Evolutionary conservation across 164 flowering plant genomes (phyloP), one percentile per base, ranked within the genome.

Genomic region (Santalum album): DNA sequence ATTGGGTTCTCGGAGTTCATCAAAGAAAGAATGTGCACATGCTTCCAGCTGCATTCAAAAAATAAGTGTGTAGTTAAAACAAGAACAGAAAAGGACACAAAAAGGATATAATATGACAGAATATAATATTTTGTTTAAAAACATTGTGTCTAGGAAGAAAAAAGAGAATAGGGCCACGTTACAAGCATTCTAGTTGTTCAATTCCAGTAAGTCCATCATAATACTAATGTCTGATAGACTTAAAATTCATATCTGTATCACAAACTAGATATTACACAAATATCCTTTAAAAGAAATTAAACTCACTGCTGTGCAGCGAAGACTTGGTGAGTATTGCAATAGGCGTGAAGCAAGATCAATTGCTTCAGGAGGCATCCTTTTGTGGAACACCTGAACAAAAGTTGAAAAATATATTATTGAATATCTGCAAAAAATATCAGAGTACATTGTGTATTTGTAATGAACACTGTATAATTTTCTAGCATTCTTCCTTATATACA

Each of bases 311-410:
- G 25, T n/a, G 50, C 50, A 46, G 18, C 50, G 50, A 46, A 20
- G 25, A 46, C 25, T 46, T 20, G 50, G 50, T 46, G 50, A 46
- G 50, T 46, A 46, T 16, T 46, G 50, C 50, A 46, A 46, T 20
- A 46, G 50, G 5, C 50, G 21, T 46, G 50, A 46, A 6, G 23
- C 50, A 46, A 46, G 50, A 46, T 46, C 50, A 19, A 46, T 46
- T 20, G 50, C 50, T 46, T 46, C 50, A 46, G 50, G 50, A 46
- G 50, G 50, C 50, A 46, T 46, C 25, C 50, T 46, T 46, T 46
- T 46, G 21, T 46, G 50, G 23, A 46, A 46, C 11, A 46, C 50
- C 50, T 46, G 25, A 9, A 19, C 50, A n/a, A 16, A 44, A 44
- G 18, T 44, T 20, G 25, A n/a, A 46, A 19, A 20, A n/a, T 21